A percentile compares a stretch with the other conserved stretches of the same genome.
Conservation (phyloP, 2,329 filamentous ascomycete species). For the Exophiala sp. region DNA sequence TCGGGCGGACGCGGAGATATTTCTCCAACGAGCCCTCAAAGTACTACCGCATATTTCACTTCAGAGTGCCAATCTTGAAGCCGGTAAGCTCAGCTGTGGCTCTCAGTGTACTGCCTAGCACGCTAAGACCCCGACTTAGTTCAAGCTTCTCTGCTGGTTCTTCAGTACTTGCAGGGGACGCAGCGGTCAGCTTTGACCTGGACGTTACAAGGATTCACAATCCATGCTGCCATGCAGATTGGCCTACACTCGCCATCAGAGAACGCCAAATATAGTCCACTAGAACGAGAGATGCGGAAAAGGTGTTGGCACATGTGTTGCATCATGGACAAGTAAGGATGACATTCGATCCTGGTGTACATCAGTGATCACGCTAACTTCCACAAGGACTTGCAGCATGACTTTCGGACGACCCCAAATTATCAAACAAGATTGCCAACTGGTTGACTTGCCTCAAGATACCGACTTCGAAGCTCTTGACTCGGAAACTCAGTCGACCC, state of each 20-base stretch:
- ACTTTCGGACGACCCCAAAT: conserved; percentile 49
- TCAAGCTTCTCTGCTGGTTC: conserved; percentile 49
- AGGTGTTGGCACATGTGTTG: conserved; percentile 52
- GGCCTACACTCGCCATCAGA: conserved; percentile 49
- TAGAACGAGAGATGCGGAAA: conserved; percentile 48
- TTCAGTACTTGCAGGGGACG: conserved; percentile 54
- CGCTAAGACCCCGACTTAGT: conserved; percentile 33
- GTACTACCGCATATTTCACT: conserved; percentile 44
- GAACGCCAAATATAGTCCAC: conserved; percentile 34
- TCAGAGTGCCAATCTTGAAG: conserved; percentile 45
- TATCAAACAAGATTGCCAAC: conserved; percentile 46
- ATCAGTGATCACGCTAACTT: background rate
- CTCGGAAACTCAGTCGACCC: conserved; percentile 1
- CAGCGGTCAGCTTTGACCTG: conserved; percentile 54
- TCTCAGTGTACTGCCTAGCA: background rate
- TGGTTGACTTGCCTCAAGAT: conserved; percentile 35
- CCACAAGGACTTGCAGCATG: conserved; percentile 46
- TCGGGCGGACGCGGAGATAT: conserved; percentile 43
- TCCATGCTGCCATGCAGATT: conserved; percentile 51
- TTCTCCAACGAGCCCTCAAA: conserved; percentile 43
- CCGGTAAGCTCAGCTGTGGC: conserved; percentile 31
- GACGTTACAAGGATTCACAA: conserved; percentile 52
- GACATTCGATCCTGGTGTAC: background rate
- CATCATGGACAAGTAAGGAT: conserved; percentile 42
- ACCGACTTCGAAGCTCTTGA: background rate